Base-by-base conservation (phyloP, 805 yeast genomes). In the Hanseniaspora valbyensis region DNA sequence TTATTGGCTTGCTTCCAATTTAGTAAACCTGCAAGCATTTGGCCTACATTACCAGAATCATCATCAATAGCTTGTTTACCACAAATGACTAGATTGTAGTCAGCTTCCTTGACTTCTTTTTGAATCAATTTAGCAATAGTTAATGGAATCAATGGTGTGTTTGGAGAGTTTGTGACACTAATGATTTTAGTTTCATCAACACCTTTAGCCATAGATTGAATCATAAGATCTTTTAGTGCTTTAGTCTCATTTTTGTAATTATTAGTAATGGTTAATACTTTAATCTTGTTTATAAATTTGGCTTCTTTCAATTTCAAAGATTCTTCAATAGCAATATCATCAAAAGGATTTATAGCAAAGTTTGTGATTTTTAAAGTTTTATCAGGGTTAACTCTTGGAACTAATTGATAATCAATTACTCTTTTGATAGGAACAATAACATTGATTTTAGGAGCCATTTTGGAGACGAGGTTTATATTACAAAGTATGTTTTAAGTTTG, bases 51-150 rank as follows among this genome's bases (percentile, higher is more conserved):
- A 66, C 86, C 87, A 40, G 86, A 73, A 61, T 92, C 99, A 58
- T 88, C 94, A 67, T 92, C 99, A 59, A 92, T 89, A 36, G 97
- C 87, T 68, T 92, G 98, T 64, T 92, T 92, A 42, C 99, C 99
- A 65, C 92, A 73, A 37, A 92, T 77, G 41, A 92, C 81, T 63
- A 92, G 69, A 66, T 92, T 89, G 36, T 85, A 75, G 9, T 75
- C 69, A 55, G 85, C 76, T 58, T 78, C 72, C 57, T 82, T 82
- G 13, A 83, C 88, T 21, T 85, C 69, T 61, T 82, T 74, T 56
- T 80, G 71, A 59, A 92, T 74, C 55, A 92, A 70, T 68, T 92
- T 90, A 45, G 97, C 95, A 32, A 90, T 88, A 2, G 80, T 76
- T 58, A 92, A 73, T 4, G 97, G 97, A 66, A 92, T 96, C 21